Conservation (phyloP, 495 filamentous ascomycete species). For the Penicillium verhagenii region DNA sequence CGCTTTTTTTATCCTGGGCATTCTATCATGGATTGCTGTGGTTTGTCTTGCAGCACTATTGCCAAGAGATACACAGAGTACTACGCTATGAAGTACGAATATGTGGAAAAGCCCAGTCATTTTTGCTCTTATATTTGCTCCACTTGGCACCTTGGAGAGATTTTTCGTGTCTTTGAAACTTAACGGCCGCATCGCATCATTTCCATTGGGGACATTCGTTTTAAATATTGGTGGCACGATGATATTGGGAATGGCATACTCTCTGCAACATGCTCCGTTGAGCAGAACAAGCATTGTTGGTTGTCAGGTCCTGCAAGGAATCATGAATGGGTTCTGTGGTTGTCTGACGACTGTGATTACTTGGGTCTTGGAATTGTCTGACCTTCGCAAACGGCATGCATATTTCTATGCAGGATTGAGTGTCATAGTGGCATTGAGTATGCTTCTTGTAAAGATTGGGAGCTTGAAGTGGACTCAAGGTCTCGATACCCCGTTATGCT, state of each 20-base stretch:
- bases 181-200: slow-evolving; percentile 35
- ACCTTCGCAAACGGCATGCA: slow-evolving; percentile 56
- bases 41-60: slow-evolving; percentile 4
- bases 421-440: slow-evolving; percentile 56
- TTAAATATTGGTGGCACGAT: slow-evolving; percentile 72
- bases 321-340: slow-evolving; percentile 84
- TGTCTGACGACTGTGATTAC: slow-evolving; percentile 85
- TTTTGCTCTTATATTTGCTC: slow-evolving; percentile 74
- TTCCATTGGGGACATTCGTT: slow-evolving; percentile 76
- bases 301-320: slow-evolving; percentile 73
- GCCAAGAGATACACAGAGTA: slow-evolving; percentile 7
- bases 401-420: slow-evolving; percentile 70
- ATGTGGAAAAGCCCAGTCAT: slow-evolving; percentile 67
- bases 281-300: slow-evolving; percentile 16
- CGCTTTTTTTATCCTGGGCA: background rate
- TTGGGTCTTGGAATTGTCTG: slow-evolving; percentile 72
- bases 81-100: slow-evolving; percentile 31
- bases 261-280: slow-evolving; percentile 11
- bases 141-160: slow-evolving; percentile 64
- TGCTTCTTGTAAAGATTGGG: slow-evolving; percentile 70
- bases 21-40: slow-evolving; percentile 1
- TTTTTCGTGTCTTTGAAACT: slow-evolving; percentile 46
- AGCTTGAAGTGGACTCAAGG: slow-evolving; percentile 71
- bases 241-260: slow-evolving; percentile 48
- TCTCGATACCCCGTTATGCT: slow-evolving; percentile 47